Evolutionary conservation across 2,329 filamentous ascomycete genomes (phyloP).

Genomic region (Cadophora sp.): DNA sequence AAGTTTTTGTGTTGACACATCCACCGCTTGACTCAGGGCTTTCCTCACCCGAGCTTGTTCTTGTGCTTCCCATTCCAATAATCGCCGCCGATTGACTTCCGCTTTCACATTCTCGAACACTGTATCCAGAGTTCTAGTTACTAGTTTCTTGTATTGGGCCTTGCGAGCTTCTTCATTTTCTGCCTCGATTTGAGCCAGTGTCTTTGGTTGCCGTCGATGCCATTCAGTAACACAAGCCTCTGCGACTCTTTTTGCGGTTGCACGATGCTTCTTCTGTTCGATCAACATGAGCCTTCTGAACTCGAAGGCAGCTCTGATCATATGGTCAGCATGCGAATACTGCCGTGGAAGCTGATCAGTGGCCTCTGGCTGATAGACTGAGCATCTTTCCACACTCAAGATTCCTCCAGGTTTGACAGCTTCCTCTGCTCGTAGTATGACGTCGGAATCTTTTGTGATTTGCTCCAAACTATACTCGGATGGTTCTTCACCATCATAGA

Average conservation of each 20-base stretch:
- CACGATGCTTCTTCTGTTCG: conserved; percentile 79
- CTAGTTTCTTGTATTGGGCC: conserved; percentile 73
- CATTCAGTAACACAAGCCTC: conserved; percentile 80
- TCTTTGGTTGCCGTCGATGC: conserved; percentile 75
- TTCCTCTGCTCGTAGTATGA: conserved; percentile 73
- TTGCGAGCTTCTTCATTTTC: conserved; percentile 75
- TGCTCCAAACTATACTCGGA: conserved; percentile 64
- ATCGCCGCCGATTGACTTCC: conserved; percentile 65
- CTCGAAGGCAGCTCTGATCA: conserved; percentile 78
- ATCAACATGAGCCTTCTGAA: conserved; percentile 81
- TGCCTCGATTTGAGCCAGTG: conserved; percentile 79
- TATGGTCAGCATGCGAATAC: conserved; percentile 87
- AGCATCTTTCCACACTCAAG: conserved; percentile 73
- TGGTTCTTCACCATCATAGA: conserved; percentile 61
- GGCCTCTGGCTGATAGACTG: conserved; percentile 74
- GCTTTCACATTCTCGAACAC: conserved; percentile 70
- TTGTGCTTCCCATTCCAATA: conserved; percentile 69
- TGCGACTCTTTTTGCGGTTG: conserved; percentile 80
- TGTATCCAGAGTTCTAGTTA: conserved; percentile 56
- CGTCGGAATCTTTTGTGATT: conserved; percentile 70
- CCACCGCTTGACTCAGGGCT: conserved; percentile 76
- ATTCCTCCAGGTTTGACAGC: conserved; percentile 79
- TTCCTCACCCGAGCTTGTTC: conserved; percentile 69
- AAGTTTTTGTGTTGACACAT: conserved; percentile 72
- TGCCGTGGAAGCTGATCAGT: conserved; percentile 76